These are phyloP conservation scores for Sporothrix inflata DNA, from an alignment of 2,329 filamentous ascomycete genomes.

Conservation along the genomic window DNA sequence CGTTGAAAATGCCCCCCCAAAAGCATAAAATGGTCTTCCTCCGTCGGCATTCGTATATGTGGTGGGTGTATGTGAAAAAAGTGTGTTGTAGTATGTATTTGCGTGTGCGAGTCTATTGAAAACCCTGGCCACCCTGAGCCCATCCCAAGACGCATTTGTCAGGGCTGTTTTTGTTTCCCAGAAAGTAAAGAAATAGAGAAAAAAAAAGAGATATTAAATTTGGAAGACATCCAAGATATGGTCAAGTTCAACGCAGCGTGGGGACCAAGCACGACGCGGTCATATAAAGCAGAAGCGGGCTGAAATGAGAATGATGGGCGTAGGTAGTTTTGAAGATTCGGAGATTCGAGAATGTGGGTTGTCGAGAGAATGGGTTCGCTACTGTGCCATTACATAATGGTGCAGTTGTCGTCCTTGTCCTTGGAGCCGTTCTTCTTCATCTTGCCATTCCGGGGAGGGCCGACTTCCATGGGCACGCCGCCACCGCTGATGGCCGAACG, in stretches of 20 bases:
- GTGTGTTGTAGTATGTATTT: conserved; percentile 12
- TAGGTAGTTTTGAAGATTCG: not conserved
- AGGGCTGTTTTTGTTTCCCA: conserved; percentile 7
- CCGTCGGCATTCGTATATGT: not conserved
- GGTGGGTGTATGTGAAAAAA: not conserved
- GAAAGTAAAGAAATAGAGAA: not conserved
- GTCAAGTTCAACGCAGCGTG: not conserved
- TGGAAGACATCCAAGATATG: not conserved
- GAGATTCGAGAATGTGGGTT: not conserved
- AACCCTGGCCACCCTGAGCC: conserved; percentile 1
- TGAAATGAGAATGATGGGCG: not conserved
- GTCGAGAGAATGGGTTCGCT: not conserved
- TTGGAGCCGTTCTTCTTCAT: conserved; percentile 52
- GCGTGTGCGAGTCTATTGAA: conserved; percentile 23
- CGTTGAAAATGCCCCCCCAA: not conserved
- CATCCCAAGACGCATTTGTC: not conserved
- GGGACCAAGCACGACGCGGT: conserved; percentile 15
- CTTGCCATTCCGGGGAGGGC: conserved; percentile 55
- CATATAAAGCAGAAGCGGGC: not conserved
- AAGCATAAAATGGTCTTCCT: not conserved
- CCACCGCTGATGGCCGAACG: conserved; percentile 73
- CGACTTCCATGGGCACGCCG: conserved; percentile 60
- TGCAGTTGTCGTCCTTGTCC: conserved; percentile 59
- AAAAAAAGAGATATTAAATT: conserved; percentile 9
- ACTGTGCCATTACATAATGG: conserved; percentile 54